Conservation (phyloP, 352 stramenopile genomes). For the Phytopythium mirpurense region DNA sequence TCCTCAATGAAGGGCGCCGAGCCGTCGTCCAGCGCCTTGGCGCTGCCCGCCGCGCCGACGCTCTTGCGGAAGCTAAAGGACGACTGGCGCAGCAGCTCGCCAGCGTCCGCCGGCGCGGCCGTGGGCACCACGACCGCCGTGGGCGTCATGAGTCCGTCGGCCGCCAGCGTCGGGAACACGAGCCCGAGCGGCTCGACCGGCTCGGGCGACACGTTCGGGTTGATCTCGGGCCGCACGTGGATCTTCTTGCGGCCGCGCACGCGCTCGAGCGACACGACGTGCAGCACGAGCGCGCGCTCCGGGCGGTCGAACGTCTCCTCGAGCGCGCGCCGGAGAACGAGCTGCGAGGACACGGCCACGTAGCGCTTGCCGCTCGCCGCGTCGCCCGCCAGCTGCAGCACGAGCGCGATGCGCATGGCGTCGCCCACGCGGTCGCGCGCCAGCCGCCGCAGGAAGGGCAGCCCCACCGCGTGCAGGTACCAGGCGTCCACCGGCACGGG, state of each 20-base stretch:
- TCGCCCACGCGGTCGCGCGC: slow-evolving; percentile 68
- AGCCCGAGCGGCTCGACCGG: slow-evolving; percentile 55
- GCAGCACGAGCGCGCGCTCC: slow-evolving; percentile 59
- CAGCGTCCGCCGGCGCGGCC: slow-evolving; percentile 15
- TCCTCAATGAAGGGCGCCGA: slow-evolving; percentile 44
- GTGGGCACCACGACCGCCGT: slow-evolving; percentile 31
- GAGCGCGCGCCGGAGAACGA: slow-evolving; percentile 45
- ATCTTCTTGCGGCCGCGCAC: slow-evolving; percentile 48
- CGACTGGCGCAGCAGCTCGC: slow-evolving; percentile 54
- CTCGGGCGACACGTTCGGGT: slow-evolving; percentile 80
- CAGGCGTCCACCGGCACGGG: slow-evolving; percentile 79
- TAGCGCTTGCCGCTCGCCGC: slow-evolving; percentile 35
- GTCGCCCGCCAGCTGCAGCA: slow-evolving; percentile 49
- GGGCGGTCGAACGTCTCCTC: slow-evolving; percentile 63
- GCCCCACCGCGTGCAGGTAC: slow-evolving; percentile 69
- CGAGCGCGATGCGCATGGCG: slow-evolving; percentile 40
- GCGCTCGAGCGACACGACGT: slow-evolving; percentile 64
- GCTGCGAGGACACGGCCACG: slow-evolving; percentile 50
- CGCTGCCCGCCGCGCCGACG: slow-evolving; percentile 8
- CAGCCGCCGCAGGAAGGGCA: slow-evolving; percentile 65
- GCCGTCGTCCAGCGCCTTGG: slow-evolving; percentile 34
- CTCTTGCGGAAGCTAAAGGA: slow-evolving; percentile 45
- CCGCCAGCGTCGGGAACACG: slow-evolving; percentile 65
- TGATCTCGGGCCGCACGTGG: slow-evolving; percentile 69
- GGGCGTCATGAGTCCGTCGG: slow-evolving; percentile 37